Base-by-base conservation (phyloP, 306 rosid species). In the Acacia crassicarpa region DNA sequence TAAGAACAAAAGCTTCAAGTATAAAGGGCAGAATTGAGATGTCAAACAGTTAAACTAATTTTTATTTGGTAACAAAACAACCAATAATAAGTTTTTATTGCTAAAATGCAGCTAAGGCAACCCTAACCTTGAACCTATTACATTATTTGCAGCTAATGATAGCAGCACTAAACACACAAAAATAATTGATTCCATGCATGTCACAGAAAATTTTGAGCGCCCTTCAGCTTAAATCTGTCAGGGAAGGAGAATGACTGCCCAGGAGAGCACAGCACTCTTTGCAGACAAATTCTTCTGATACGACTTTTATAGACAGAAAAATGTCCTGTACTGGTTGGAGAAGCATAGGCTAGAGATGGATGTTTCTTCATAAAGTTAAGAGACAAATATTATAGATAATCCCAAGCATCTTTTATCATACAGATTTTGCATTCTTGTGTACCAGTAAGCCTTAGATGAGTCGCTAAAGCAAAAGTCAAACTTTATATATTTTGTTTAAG, bases 41-140 rank as follows among this genome's bases (percentile, higher is more conserved):
- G 67, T 14, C 49, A 54, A 32, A 63, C 74, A 69, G 74, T 41
- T 11, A 10, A n/a, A 76, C 14, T 65, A 22, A 79, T 62, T 38
- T 70, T 22, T 33, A 35, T 77, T 62, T 63, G 72, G 75, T 59
- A 63, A 30, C 62, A 61, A 46, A 61, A 76, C 69, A 59, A 53
- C 78, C 76, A 74, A 71, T 69, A 67, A 33, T 72, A 30, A 66
- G 72, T 71, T 73, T 78, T 66, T 83, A 53, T 54, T 75, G 75
- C 61, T 33, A 69, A 58, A 75, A 69, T 74, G 30, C 74, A 56
- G 73, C 63, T 61, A 25, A 56, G 54, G 76, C 11, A 56, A 80
- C 73, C 75, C 54, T 70, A 61, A 72, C 53, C 20, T 16, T 48
- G 83, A 62, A 27, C 32, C 35, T 27, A 61, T 58, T 20, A n/a